phyloP scores from a whole-genome alignment of 148 eudicot genomes.

The Chenopodium quinoa region DNA sequence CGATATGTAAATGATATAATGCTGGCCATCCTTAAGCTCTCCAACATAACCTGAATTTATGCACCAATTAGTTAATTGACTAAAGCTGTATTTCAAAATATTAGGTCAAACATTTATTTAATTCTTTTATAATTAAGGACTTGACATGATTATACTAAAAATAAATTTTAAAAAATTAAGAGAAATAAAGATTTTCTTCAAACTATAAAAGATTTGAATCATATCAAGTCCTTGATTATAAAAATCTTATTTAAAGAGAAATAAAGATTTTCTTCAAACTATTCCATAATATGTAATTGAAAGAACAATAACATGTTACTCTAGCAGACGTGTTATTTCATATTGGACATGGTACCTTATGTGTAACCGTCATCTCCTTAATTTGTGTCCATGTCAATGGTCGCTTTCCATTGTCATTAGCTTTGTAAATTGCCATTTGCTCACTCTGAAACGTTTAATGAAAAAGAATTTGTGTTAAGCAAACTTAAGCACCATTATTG shows the following conservation, averaged over 20 bases:
- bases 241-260: not conserved
- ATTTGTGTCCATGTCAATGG: slow-evolving; percentile 76
- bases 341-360: slow-evolving; percentile 39
- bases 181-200: too few relatives aligned
- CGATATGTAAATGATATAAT: slow-evolving; percentile 81
- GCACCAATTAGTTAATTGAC: not conserved
- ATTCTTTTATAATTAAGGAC: too few relatives aligned
- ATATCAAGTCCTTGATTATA: too few relatives aligned
- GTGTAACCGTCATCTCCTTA: slow-evolving; percentile 68
- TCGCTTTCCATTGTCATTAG: slow-evolving; percentile 46
- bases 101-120: too few relatives aligned
- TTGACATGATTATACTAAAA: not conserved
- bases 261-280: too few relatives aligned
- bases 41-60: slow-evolving; percentile 61
- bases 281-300: too few relatives aligned
- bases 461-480: not conserved
- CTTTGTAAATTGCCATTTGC: slow-evolving; percentile 48
- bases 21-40: slow-evolving; percentile 90
- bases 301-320: too few relatives aligned
- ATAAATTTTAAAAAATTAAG: not conserved
- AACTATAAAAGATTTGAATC: too few relatives aligned
- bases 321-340: too few relatives aligned
- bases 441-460: slow-evolving; percentile 46
- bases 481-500: not conserved
- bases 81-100: too few relatives aligned